Percentiles rank a stretch among this genome's conserved stretches.
These are phyloP conservation scores for Cladosporium sp. DNA, from an alignment of 2,329 filamentous ascomycete species.

Conservation along the genomic window DNA sequence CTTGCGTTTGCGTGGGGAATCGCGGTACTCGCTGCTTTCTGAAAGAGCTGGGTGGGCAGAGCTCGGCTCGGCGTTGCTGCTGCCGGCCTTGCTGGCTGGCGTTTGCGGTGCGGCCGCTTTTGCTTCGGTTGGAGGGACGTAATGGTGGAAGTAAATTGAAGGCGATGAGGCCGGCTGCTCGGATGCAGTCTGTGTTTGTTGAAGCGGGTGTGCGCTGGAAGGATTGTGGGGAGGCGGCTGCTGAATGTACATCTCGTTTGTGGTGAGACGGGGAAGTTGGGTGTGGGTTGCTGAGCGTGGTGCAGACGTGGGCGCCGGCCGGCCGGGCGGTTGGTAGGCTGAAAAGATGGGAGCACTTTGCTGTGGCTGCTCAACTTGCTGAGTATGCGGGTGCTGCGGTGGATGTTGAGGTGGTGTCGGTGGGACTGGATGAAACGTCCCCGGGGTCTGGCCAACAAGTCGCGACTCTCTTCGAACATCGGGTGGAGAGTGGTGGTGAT, in stretches of 20 bases:
- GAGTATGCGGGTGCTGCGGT: slow-evolving; percentile 35
- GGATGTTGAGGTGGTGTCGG: slow-evolving; percentile 32
- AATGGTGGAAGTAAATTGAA: slow-evolving; percentile 86
- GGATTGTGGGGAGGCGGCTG: slow-evolving; percentile 40
- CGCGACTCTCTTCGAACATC: slow-evolving; percentile 40
- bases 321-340: slow-evolving; percentile 28
- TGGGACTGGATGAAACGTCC: slow-evolving; percentile 20
- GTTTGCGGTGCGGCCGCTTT: slow-evolving; percentile 58
- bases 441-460: slow-evolving; percentile 36
- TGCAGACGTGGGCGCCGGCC: slow-evolving; percentile 36
- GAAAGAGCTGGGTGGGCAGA: slow-evolving; percentile 48
- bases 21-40: slow-evolving; percentile 57
- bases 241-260: slow-evolving; percentile 48
- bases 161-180: slow-evolving; percentile 63
- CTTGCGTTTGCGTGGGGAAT: slow-evolving; percentile 83
- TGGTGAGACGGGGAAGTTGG: slow-evolving; percentile 47
- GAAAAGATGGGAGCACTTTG: slow-evolving; percentile 37
- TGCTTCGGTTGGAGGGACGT: slow-evolving; percentile 69
- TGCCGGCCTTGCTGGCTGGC: slow-evolving; percentile 49
- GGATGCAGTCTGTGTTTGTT: slow-evolving; percentile 47
- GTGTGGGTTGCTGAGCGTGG: slow-evolving; percentile 43
- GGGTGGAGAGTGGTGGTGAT: slow-evolving; percentile 32
- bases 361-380: slow-evolving; percentile 29
- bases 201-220: slow-evolving; percentile 36
- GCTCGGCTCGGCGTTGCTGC: slow-evolving; percentile 46